Percentiles rank a stretch among this genome's conserved stretches.
These are phyloP conservation scores for Croton setiger DNA, from an alignment of 441 rosid species.

Conservation along the genomic window DNA sequence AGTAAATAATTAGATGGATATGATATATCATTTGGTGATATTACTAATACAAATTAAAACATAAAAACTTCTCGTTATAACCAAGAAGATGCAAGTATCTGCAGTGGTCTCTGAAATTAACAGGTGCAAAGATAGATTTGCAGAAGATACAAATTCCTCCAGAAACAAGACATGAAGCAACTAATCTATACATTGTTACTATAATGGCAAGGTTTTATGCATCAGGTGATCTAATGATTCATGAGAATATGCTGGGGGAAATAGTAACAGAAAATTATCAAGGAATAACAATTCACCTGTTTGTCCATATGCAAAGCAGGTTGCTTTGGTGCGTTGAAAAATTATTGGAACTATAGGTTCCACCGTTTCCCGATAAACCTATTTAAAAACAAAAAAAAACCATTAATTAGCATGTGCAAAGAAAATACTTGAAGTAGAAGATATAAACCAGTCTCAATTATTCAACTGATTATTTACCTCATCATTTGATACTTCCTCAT, in stretches of 20 bases:
- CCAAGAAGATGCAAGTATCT: background rate
- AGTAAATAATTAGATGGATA: background rate
- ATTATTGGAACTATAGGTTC: conserved; percentile 97
- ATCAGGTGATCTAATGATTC: background rate
- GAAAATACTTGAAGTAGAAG: background rate
- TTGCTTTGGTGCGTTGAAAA: conserved; percentile 92
- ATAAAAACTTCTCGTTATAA: background rate
- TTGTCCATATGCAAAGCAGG: conserved; percentile 99
- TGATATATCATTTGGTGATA: background rate
- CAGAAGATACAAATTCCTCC: too few relatives aligned
- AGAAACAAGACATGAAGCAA: too few relatives aligned
- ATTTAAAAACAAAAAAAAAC: conserved; percentile 18
- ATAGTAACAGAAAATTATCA: background rate
- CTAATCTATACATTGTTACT: too few relatives aligned
- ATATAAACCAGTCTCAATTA: background rate
- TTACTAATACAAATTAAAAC: background rate
- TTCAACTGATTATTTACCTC: conserved; percentile 51
- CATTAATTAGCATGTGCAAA: conserved; percentile 13
- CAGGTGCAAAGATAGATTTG: too few relatives aligned
- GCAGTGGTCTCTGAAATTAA: too few relatives aligned
- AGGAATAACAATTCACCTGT: conserved; percentile 53
- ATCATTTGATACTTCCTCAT: conserved; percentile 94
- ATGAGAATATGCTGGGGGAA: background rate
- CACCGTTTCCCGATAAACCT: conserved; percentile 94
- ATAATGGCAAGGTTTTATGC: too few relatives aligned